Evolutionary conservation across 805 yeast genomes (phyloP).

Genomic region (Hanseniaspora mollemarum): DNA sequence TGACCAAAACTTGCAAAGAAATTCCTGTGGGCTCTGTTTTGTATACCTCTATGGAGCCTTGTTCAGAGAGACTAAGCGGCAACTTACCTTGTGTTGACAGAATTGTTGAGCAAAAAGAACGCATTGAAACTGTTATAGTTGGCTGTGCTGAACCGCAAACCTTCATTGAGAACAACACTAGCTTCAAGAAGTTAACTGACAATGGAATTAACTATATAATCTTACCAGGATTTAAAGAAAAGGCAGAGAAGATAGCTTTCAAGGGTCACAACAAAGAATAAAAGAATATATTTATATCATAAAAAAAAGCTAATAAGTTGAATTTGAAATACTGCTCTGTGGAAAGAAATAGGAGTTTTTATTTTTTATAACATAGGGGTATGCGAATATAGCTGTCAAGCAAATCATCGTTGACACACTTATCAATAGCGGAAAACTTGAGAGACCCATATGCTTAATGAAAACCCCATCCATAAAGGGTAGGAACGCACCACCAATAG

Average conservation of each 20-base stretch:
- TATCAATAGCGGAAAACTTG: neutral
- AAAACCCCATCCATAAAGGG: constrained; percentile 8
- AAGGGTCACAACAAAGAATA: constrained; percentile 47
- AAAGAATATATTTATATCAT: neutral
- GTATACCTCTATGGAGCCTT: constrained; percentile 97
- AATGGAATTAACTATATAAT: constrained; percentile 61
- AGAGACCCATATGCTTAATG: neutral
- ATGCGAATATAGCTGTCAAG: neutral
- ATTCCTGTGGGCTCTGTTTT: constrained; percentile 70
- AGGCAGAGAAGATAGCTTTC: constrained; percentile 55
- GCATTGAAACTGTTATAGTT: constrained; percentile 66
- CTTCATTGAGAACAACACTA: constrained; percentile 69
- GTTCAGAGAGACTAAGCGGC: constrained; percentile 79
- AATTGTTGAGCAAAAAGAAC: constrained; percentile 39
- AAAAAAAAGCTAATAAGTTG: neutral
- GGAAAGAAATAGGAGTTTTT: neutral
- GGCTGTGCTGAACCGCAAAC: constrained; percentile 87
- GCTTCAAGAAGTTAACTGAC: constrained; percentile 42
- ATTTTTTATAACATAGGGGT: neutral
- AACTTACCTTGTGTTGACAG: constrained; percentile 81
- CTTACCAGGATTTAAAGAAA: constrained; percentile 72
- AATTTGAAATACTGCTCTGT: no score
- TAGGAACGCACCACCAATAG: constrained; percentile 8
- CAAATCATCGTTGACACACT: neutral
- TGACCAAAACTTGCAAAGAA: constrained; percentile 32